These are phyloP conservation scores for Thermothelomyces thermophilus DNA, from an alignment of 2,329 filamentous ascomycete genomes.

Conservation along the genomic window DNA sequence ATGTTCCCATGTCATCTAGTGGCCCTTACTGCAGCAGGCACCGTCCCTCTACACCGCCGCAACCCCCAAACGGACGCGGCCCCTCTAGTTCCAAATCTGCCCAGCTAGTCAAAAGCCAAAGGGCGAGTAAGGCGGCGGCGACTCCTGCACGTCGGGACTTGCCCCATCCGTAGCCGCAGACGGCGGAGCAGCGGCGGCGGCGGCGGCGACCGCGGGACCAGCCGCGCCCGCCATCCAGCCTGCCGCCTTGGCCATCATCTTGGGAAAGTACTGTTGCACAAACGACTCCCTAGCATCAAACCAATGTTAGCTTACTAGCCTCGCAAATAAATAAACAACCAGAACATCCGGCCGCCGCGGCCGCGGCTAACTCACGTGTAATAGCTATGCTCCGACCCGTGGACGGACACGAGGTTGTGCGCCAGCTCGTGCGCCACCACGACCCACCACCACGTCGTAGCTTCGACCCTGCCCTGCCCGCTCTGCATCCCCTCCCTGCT, in stretches of 20 bases:
- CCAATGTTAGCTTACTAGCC: constrained; percentile 10
- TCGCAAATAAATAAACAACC: too few species aligned
- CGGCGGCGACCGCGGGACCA: neutral
- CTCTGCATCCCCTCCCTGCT: constrained; percentile 34
- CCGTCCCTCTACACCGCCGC: neutral
- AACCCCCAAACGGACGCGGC: neutral
- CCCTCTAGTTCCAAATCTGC: constrained; percentile 6
- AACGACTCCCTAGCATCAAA: constrained; percentile 59
- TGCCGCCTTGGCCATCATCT: constrained; percentile 54
- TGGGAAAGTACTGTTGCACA: constrained; percentile 68
- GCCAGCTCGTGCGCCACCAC: constrained; percentile 94
- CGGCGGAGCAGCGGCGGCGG: neutral
- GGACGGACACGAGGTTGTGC: constrained; percentile 78
- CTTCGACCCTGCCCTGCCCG: constrained; percentile 54
- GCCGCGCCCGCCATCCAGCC: constrained; percentile 27
- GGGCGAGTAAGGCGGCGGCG: constrained; percentile 5
- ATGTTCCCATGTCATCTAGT: neutral
- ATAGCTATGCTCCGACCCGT: constrained; percentile 74
- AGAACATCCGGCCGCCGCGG: too few species aligned
- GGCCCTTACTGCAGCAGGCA: neutral
- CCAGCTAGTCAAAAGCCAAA: constrained; percentile 11
- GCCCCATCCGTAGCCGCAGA: neutral
- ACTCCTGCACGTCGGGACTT: neutral
- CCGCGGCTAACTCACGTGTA: constrained; percentile 75
- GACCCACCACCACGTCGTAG: constrained; percentile 67